Evolutionary conservation across 495 filamentous ascomycete genomes (phyloP).

Genomic region (Penicillium canariense): DNA sequence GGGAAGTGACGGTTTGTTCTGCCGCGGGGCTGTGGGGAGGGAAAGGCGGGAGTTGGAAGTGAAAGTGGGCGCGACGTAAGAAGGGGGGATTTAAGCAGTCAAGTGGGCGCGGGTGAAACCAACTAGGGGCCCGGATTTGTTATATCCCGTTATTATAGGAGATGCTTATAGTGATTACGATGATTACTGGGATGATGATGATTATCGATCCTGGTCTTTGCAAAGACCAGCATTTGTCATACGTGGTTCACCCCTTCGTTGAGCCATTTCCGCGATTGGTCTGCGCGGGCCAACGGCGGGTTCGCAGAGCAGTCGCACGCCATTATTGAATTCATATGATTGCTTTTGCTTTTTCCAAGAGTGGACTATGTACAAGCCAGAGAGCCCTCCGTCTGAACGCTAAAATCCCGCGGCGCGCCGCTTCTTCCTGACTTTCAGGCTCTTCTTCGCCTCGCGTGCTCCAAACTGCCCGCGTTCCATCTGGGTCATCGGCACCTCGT

Average conservation of each 20-base stretch:
- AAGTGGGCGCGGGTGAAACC: background rate
- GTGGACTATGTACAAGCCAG: background rate
- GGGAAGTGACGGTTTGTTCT: slow-evolving; percentile 4
- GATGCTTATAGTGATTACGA: background rate
- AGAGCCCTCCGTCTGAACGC: background rate
- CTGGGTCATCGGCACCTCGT: slow-evolving; percentile 39
- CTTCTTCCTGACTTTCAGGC: slow-evolving; percentile 38
- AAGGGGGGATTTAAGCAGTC: background rate
- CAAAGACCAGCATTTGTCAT: slow-evolving; percentile 2
- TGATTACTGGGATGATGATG: background rate
- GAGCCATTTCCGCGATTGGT: slow-evolving; percentile 26
- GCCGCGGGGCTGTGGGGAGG: slow-evolving; percentile 3
- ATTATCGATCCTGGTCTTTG: background rate
- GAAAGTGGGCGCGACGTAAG: background rate
- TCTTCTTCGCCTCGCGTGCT: slow-evolving; percentile 31
- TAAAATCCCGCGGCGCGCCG: slow-evolving; percentile 46
- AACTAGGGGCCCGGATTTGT: too few species aligned
- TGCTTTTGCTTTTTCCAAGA: background rate
- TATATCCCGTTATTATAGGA: too few species aligned
- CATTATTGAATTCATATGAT: slow-evolving; percentile 49
- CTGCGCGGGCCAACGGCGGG: background rate
- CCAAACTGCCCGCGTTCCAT: slow-evolving; percentile 42
- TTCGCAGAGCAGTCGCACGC: slow-evolving; percentile 1
- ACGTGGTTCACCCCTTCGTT: too few species aligned
- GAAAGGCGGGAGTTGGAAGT: background rate